Base-by-base conservation (phyloP, 306 rosid species). In the Castanopsis chinensis region DNA sequence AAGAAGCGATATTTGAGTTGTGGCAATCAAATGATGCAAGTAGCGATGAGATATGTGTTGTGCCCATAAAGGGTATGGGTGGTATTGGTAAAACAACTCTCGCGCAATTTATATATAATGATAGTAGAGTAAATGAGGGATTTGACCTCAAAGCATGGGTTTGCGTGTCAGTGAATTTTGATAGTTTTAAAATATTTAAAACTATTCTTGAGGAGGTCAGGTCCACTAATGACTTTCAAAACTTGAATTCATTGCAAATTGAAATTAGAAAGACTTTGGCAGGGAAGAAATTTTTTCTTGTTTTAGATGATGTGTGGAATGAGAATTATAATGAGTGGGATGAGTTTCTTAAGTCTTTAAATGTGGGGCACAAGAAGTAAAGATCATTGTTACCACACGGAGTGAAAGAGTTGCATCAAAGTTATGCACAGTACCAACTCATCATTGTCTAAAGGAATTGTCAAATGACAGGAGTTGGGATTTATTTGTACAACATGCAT, bases 291-390 rank as follows among this genome's bases (percentile, higher is more conserved):
- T 64, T 79, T 19, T 37, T 84, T n/a, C 73, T 84, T 53, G 72
- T 83, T 71, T 76, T 83, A 53, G 83, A 83, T 41, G 87, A 79
- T 21, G 74, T 83, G n/a, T 79, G 87, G 83, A 80, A 64, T 20
- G 81, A 72, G 28, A 76, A 76, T 28, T 55, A 67, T 8, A 28
- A 28, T 19, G 20, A 73, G 5, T 84, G 79, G 84, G 76, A 56
- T 12, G 28, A 15, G 15, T 14, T 84, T 58, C 73, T 14, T 4
- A 25, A 25, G 51, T 71, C 6, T 49, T 84, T 43, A 56, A 25
- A 3, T 79, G 32, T 41, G 75, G 74, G 35, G 59, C 63, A 53
- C 28, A 8, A 4, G 83, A 78, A 4, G 56, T 75, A 58, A 63
- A 49, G 1, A 12, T 84, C 18, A 18, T 84, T 14, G 81, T 84